Evolutionary conservation across 352 stramenopile genomes (phyloP).

Genomic region (Globisporangium radiosum): DNA sequence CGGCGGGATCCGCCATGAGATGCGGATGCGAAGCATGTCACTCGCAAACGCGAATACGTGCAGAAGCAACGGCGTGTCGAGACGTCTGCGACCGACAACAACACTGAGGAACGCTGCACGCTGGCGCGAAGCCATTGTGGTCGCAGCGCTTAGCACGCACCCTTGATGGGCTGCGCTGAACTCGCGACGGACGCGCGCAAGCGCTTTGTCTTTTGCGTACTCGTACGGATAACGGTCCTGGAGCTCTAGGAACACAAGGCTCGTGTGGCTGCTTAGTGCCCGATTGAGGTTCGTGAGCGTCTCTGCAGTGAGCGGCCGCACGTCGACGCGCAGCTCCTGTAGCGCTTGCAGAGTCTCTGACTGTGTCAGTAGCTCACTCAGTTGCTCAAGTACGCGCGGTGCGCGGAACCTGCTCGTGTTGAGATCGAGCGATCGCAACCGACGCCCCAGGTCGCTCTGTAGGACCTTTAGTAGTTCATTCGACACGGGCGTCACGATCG

Average conservation of each 20-base stretch:
- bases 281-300: neutral
- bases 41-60: neutral
- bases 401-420: too few relatives aligned
- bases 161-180: neutral
- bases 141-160: too few relatives aligned
- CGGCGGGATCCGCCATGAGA: neutral
- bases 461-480: too few relatives aligned
- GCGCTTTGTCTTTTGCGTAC: neutral
- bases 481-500: too few relatives aligned
- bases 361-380: neutral
- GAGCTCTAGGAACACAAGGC: neutral
- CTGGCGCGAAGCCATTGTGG: neutral
- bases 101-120: neutral
- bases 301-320: neutral
- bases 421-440: neutral
- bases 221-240: neutral
- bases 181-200: neutral
- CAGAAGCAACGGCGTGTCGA: neutral
- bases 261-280: neutral
- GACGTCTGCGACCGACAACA: neutral
- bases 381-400: neutral
- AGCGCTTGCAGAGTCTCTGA: neutral
- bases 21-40: neutral
- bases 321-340: neutral
- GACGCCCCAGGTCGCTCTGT: too few relatives aligned